Conservation (phyloP, 441 rosid species). For the Jatropha podagrica region DNA sequence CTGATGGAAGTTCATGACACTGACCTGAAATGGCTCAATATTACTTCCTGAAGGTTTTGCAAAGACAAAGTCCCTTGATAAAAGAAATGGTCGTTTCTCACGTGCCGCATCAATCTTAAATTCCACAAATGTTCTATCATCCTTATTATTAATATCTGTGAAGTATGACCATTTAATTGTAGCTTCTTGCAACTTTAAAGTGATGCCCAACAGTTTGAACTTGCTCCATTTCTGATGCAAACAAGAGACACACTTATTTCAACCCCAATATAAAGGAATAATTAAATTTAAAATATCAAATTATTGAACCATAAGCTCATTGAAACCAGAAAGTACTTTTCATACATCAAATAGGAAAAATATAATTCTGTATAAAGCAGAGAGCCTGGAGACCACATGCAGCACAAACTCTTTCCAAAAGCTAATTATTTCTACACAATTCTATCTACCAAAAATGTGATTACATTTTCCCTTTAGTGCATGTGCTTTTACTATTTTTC, state of each 20-base stretch:
- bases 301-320: background rate
- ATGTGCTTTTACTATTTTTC: background rate
- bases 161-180: conserved; percentile 7
- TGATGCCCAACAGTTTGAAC: conserved; percentile 25
- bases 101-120: conserved; percentile 28
- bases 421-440: no score
- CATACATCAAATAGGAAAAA: background rate
- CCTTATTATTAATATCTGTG: background rate
- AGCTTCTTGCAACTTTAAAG: conserved; percentile 28
- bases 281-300: background rate
- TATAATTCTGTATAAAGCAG: background rate
- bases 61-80: conserved; percentile 45
- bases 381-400: no score
- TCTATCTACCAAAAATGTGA: no score
- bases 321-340: background rate
- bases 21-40: conserved; percentile 34
- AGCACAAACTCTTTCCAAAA: no score
- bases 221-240: conserved; percentile 41
- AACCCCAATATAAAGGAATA: background rate
- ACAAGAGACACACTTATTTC: background rate
- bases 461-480: no score
- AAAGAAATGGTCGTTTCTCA: conserved; percentile 32
- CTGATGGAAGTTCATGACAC: background rate
- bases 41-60: conserved; percentile 28
- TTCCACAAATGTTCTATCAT: conserved; percentile 23